Evolutionary conservation across 495 filamentous ascomycete genomes (phyloP), one percentile per base, ranked within the genome.

Genomic region (Barbatosphaeria neglecta): DNA sequence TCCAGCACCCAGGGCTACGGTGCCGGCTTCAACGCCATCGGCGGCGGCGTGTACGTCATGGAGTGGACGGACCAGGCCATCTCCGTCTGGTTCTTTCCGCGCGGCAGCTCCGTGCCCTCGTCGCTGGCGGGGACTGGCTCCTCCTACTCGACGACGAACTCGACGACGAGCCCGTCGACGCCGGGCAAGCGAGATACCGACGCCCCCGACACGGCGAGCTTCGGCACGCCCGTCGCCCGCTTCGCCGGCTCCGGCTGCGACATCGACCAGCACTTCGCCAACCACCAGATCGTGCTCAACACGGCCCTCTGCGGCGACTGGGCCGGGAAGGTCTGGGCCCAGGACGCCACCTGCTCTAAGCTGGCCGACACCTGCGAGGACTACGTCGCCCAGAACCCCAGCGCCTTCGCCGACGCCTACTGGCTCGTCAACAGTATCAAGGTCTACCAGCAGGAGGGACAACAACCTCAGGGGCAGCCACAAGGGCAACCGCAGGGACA

Each of bases 291-390:
- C 43, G 72, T 93, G 46, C 80, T 95, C 58, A 77, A 97, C 63
- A 84, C 80, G 0, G 84, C 81, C 1, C 88, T 95, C 65, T 96
- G 90, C 62, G 90, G 90, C 31, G 80, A 87, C 50, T 95, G 86
- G 86, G 88, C 88, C 16, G 90, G 86, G 27, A 68, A 74, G 40
- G 75, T 78, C 22, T 82, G 73, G 68, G 43, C 25, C 11, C 13
- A 22, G 10, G 64, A 70, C 47, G 20, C 49, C 10, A 56, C 58
- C 37, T 78, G 75, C 54, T 47, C 52, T 19, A 45, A 58, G 39
- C 61, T 64, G 48, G 74, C 69, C 4, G 23, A 61, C 8, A 78
- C 72, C 28, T 88, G 85, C 55, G 57, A 74, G 45, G 73, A 72
- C 13, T 86, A 75, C 53, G 85, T 90, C n/a, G 71, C 67, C n/a